Percentiles rank a stretch among this genome's conserved stretches.
Conservation (phyloP, 2,329 filamentous ascomycete species). For the Penicillium vulpinum region DNA sequence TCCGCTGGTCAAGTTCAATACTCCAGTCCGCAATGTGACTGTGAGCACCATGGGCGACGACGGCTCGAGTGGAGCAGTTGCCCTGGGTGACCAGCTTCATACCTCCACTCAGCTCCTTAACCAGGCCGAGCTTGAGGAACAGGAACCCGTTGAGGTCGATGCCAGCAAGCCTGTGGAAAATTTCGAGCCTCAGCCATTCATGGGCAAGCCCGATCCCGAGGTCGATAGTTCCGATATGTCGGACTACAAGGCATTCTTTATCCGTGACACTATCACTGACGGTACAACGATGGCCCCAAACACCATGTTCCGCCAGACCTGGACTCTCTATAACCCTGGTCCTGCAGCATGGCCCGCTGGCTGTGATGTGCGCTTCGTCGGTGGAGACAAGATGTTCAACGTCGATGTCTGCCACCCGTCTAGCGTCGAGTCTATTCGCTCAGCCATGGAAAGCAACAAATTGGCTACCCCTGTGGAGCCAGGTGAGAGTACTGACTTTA, state of each 20-base stretch:
- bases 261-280: conserved; percentile 76
- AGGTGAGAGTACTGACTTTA: conserved; percentile 76
- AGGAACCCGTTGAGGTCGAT: conserved; percentile 23
- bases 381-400: conserved; percentile 95
- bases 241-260: conserved; percentile 65
- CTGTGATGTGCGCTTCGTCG: conserved; percentile 86
- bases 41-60: conserved; percentile 83
- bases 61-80: conserved; percentile 61
- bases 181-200: background rate
- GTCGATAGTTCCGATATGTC: background rate
- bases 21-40: conserved; percentile 80
- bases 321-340: conserved; percentile 86
- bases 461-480: conserved; percentile 68
- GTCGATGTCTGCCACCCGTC: conserved; percentile 77
- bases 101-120: conserved; percentile 46
- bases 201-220: background rate
- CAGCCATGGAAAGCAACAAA: conserved; percentile 79
- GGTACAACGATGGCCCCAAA: conserved; percentile 71
- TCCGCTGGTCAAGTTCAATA: conserved; percentile 95
- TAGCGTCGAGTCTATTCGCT: conserved; percentile 72
- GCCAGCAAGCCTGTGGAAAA: conserved; percentile 10
- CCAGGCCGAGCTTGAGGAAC: conserved; percentile 28
- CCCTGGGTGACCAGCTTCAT: conserved; percentile 70
- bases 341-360: conserved; percentile 79
- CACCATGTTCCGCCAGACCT: conserved; percentile 81